These are phyloP conservation scores for Cryoendolithus antarcticus DNA, from an alignment of 2,329 filamentous ascomycete genomes.

Conservation along the genomic window DNA sequence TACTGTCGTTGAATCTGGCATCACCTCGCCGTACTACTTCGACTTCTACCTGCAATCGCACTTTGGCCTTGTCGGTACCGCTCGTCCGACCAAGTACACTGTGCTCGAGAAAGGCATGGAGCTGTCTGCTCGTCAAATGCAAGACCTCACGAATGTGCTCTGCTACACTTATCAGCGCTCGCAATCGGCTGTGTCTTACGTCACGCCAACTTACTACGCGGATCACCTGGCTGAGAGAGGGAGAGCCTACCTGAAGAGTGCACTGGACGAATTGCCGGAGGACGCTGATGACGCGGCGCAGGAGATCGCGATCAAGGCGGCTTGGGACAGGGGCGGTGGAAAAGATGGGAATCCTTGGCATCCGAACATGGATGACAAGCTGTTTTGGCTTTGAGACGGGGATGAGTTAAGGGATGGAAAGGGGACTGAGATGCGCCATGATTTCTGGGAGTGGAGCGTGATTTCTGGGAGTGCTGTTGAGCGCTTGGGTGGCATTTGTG, in stretches of 20 bases:
- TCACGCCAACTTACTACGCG: conserved; percentile 25
- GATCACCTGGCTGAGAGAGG: conserved; percentile 26
- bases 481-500: too few species aligned
- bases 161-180: conserved; percentile 22
- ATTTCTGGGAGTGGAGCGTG: too few species aligned
- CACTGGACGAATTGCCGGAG: not conserved
- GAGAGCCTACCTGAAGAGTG: conserved; percentile 10
- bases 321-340: too few species aligned
- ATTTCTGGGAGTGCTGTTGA: too few species aligned
- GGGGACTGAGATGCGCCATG: too few species aligned
- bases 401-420: too few species aligned
- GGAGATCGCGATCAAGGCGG: too few species aligned
- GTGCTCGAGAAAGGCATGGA: conserved; percentile 17
- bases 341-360: too few species aligned
- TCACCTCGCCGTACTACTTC: conserved; percentile 6
- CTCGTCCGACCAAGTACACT: conserved; percentile 69
- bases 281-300: not conserved
- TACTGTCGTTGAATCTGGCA: conserved; percentile 7
- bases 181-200: conserved; percentile 20
- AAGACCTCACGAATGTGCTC: conserved; percentile 11
- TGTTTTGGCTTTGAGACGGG: too few species aligned
- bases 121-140: not conserved
- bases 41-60: conserved; percentile 15
- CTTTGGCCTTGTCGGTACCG: conserved; percentile 54
- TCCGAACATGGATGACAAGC: too few species aligned